These are phyloP conservation scores for Podospora sp. DNA, from an alignment of 495 filamentous ascomycete species.

Conservation along the genomic window DNA sequence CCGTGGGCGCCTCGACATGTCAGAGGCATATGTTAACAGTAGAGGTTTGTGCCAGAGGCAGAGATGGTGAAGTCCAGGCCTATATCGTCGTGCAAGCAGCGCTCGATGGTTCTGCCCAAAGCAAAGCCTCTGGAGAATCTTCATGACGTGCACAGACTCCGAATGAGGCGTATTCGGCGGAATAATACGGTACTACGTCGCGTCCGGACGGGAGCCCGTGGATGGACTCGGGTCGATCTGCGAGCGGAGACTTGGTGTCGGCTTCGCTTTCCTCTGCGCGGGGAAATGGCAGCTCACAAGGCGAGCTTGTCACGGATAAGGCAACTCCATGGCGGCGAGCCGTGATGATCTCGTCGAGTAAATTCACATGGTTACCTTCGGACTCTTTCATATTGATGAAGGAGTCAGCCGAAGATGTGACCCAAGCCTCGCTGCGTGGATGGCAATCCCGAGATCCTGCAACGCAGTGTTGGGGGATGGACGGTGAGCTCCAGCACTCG, in stretches of 20 bases:
- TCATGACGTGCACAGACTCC: too few species aligned
- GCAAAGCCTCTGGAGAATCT: too few species aligned
- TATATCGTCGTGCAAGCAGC: too few species aligned
- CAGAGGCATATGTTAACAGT: too few species aligned
- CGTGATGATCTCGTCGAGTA: background rate
- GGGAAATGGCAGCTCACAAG: background rate
- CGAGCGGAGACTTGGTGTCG: constrained; percentile 1
- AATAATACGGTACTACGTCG: too few species aligned
- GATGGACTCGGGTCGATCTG: background rate
- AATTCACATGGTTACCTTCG: constrained; percentile 1
- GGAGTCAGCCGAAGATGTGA: background rate
- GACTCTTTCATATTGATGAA: background rate
- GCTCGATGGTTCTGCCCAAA: too few species aligned
- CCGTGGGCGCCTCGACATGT: too few species aligned
- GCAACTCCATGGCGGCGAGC: background rate
- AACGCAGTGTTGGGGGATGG: background rate
- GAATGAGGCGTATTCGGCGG: too few species aligned
- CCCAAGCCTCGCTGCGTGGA: background rate
- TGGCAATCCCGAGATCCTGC: background rate
- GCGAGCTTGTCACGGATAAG: background rate
- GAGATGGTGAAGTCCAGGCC: too few species aligned
- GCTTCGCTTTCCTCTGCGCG: constrained; percentile 1
- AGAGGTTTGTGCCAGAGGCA: too few species aligned
- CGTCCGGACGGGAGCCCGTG: background rate
- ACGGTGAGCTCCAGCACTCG: background rate